These are phyloP conservation scores for Ogataea pini DNA, from an alignment of 805 yeast species.

Conservation along the genomic window DNA sequence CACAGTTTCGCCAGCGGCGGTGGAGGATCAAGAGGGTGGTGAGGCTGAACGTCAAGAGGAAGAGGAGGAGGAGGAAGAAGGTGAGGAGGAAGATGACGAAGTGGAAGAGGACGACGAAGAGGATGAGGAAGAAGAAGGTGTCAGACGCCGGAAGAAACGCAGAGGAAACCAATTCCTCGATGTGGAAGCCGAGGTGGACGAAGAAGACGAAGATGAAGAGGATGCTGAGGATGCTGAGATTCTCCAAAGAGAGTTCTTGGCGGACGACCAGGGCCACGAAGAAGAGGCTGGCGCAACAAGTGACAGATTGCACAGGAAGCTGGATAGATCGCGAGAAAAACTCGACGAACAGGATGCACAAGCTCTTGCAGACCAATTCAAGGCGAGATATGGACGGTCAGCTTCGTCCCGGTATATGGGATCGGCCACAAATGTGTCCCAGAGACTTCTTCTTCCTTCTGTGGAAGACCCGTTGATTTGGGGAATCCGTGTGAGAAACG, in stretches of 20 bases:
- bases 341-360: constrained; percentile 95
- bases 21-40: constrained; percentile 12
- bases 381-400: constrained; percentile 88
- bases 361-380: constrained; percentile 84
- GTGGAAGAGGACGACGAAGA: constrained; percentile 32
- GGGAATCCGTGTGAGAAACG: constrained; percentile 92
- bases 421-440: constrained; percentile 83
- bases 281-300: constrained; percentile 46
- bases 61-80: constrained; percentile 20
- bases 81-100: constrained; percentile 21
- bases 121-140: constrained; percentile 48
- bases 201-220: constrained; percentile 90
- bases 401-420: constrained; percentile 82
- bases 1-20: neutral
- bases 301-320: constrained; percentile 86
- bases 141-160: constrained; percentile 47
- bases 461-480: constrained; percentile 95
- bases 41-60: constrained; percentile 32
- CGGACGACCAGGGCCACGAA: constrained; percentile 70
- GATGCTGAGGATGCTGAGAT: constrained; percentile 96
- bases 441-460: constrained; percentile 88
- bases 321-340: constrained; percentile 79
- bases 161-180: constrained; percentile 87
- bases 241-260: constrained; percentile 77
- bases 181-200: constrained; percentile 99